Base-by-base conservation (phyloP, 2,329 filamentous ascomycete species). In the Calycina herbarum region DNA sequence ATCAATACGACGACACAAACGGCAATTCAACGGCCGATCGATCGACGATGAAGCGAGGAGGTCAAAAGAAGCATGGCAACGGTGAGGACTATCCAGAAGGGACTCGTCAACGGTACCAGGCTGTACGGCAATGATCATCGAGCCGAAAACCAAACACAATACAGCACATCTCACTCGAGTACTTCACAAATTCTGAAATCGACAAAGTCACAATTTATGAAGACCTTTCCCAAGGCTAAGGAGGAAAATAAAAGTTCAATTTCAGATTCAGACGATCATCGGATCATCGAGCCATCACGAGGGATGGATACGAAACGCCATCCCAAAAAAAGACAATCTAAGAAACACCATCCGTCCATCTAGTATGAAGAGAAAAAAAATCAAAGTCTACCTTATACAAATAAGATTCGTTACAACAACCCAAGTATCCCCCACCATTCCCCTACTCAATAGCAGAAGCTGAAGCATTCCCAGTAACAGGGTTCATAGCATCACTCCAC, bases 401-500 rank as follows among this genome's bases (percentile, higher is more conserved):
- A 64, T 24, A 56, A 62, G 31, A 65, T 54, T 64, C 64, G 61
- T 63, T 58, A 51, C 5, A 38, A 27, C n/a, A 38, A 15, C 8
- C 27, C 27, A 29, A n/a, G 7, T 35, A 58, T 31, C 40, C 33
- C 24, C 29, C 20, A 33, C 31, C 33, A 33, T 69, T 29, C 27
- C 27, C 27, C 59, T 84, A 85, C 77, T 85, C 84, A 67, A 86
- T 82, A 57, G 85, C 85, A 40, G 83, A 85, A 67, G 80, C 77
- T 62, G 80, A 80, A 65, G 82, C 78, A 33, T 81, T 82, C 72
- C 85, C 82, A 17, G 84, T 81, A 54, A 90, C 83, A 42, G 89
- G 89, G 81, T 92, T 92, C 71, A 92, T 85, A 72, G 83, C 83
- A 77, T 89, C 87, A 73, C 89, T 86, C 79, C 90, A 93, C 79